A percentile compares a stretch with the other conserved stretches of the same genome.
Evolutionary conservation across 2,329 filamentous ascomycete genomes (phyloP).

Genomic region (Botrytis elliptica): DNA sequence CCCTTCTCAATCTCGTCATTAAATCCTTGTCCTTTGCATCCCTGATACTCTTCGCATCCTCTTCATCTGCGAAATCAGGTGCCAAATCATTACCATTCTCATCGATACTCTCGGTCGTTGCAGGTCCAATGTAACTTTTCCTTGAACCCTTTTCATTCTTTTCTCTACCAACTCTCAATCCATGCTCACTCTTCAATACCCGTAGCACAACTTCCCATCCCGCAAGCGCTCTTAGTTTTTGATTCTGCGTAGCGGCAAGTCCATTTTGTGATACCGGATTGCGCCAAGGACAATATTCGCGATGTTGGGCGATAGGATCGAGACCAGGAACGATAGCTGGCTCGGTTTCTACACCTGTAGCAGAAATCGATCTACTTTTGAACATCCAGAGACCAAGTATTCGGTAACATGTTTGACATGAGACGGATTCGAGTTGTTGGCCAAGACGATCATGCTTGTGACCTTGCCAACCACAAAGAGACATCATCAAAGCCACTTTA

Average conservation of each 20-base stretch:
- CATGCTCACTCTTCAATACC: slow-evolving; percentile 57
- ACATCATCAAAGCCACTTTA: slow-evolving; percentile 63
- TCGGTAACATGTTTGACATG: slow-evolving; percentile 81
- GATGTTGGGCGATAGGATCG: slow-evolving; percentile 69
- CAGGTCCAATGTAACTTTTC: slow-evolving; percentile 9
- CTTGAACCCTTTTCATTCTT: slow-evolving; percentile 22
- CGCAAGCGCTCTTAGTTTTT: slow-evolving; percentile 41
- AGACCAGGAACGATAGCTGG: slow-evolving; percentile 62
- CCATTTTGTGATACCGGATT: slow-evolving; percentile 61
- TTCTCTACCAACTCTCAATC: slow-evolving; percentile 30
- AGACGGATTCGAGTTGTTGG: slow-evolving; percentile 45
- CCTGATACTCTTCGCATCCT: slow-evolving; percentile 44
- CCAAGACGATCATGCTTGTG: slow-evolving; percentile 36
- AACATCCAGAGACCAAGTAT: slow-evolving; percentile 94
- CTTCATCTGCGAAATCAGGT: slow-evolving; percentile 34
- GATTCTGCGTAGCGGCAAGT: slow-evolving; percentile 33
- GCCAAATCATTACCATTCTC: slow-evolving; percentile 16
- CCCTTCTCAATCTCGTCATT: slow-evolving; percentile 68
- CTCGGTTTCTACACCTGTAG: slow-evolving; percentile 51
- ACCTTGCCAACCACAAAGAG: slow-evolving; percentile 74
- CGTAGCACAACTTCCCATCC: slow-evolving; percentile 57
- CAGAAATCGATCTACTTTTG: slow-evolving; percentile 66
- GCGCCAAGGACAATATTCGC: slow-evolving; percentile 82
- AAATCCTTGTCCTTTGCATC: slow-evolving; percentile 68
- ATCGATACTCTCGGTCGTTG: neutral